Conservation (phyloP, 2,329 filamentous ascomycete genomes). For the Neofusicoccum sp. region DNA sequence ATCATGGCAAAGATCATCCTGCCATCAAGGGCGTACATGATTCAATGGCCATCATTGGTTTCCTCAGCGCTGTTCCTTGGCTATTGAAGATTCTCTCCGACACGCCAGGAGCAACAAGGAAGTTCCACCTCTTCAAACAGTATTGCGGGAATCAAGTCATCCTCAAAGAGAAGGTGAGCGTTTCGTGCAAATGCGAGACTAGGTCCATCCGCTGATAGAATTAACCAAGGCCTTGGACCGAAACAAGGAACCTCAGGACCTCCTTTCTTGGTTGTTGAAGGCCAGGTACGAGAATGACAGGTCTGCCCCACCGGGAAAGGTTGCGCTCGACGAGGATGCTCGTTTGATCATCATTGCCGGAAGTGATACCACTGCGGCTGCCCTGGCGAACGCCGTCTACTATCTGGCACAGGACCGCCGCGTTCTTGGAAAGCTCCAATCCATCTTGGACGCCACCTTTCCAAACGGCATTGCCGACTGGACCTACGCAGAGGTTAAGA, state of each 20-base stretch:
- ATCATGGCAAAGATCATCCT: slow-evolving; percentile 29
- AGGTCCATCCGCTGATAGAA: background rate
- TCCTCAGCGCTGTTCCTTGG: slow-evolving; percentile 41
- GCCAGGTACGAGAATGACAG: slow-evolving; percentile 40
- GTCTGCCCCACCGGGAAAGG: slow-evolving; percentile 36
- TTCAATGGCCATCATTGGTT: slow-evolving; percentile 37
- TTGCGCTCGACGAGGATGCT: slow-evolving; percentile 38
- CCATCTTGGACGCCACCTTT: slow-evolving; percentile 29
- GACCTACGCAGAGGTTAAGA: slow-evolving; percentile 34
- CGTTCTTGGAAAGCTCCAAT: slow-evolving; percentile 18
- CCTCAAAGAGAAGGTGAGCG: slow-evolving; percentile 35
- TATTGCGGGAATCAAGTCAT: slow-evolving; percentile 34
- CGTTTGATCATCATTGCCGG: slow-evolving; percentile 37
- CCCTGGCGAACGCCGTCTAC: background rate
- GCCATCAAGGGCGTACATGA: slow-evolving; percentile 40
- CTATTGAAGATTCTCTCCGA: slow-evolving; percentile 34
- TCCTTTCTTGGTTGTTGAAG: slow-evolving; percentile 46
- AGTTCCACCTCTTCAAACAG: slow-evolving; percentile 33
- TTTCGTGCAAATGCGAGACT: background rate
- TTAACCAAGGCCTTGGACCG: background rate
- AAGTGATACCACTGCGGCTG: slow-evolving; percentile 8
- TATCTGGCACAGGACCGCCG: slow-evolving; percentile 27
- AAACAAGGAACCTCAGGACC: slow-evolving; percentile 37
- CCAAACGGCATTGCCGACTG: slow-evolving; percentile 29
- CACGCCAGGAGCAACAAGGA: slow-evolving; percentile 34